Percentiles rank a stretch among this genome's conserved stretches.
phyloP scores from a whole-genome alignment of 208 protist species.

The Trypanosoma melophagium region DNA sequence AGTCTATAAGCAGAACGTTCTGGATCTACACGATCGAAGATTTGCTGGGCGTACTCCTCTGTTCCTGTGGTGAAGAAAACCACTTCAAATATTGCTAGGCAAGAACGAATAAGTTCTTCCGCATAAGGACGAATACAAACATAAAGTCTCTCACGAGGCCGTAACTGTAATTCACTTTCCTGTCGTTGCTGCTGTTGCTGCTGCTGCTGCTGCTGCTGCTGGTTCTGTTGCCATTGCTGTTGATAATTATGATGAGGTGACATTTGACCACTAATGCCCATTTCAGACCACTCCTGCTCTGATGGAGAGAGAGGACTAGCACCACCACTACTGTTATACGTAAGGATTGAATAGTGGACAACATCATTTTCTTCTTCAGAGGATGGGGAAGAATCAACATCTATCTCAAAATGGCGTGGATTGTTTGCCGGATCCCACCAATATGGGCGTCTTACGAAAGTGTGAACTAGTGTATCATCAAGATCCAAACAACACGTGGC shows the following conservation, averaged over 20 bases:
- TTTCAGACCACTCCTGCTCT: not conserved
- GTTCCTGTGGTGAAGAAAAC: constrained; percentile 71
- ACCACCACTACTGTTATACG: not conserved
- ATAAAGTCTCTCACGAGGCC: constrained; percentile 21
- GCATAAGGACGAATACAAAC: constrained; percentile 56
- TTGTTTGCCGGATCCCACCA: constrained; percentile 32
- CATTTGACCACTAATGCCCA: too few relatives aligned
- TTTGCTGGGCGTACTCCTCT: constrained; percentile 54
- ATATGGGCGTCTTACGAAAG: constrained; percentile 34
- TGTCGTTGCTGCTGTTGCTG: too few relatives aligned
- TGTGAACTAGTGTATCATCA: constrained; percentile 73
- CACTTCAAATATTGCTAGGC: constrained; percentile 54
- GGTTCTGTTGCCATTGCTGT: too few relatives aligned
- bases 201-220: too few relatives aligned
- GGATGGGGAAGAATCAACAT: not conserved
- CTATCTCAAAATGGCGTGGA: constrained; percentile 23
- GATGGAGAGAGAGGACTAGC: not conserved
- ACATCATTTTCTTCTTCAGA: not conserved
- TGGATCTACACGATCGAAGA: constrained; percentile 54
- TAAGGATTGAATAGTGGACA: not conserved
- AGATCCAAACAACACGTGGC: constrained; percentile 48
- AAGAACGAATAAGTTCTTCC: constrained; percentile 43
- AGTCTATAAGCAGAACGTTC: constrained; percentile 38
- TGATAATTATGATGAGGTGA: too few relatives aligned
- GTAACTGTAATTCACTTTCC: not conserved